Evolutionary conservation across 495 filamentous ascomycete species (phyloP).

Genomic region (Talaromyces nanjingensis): DNA sequence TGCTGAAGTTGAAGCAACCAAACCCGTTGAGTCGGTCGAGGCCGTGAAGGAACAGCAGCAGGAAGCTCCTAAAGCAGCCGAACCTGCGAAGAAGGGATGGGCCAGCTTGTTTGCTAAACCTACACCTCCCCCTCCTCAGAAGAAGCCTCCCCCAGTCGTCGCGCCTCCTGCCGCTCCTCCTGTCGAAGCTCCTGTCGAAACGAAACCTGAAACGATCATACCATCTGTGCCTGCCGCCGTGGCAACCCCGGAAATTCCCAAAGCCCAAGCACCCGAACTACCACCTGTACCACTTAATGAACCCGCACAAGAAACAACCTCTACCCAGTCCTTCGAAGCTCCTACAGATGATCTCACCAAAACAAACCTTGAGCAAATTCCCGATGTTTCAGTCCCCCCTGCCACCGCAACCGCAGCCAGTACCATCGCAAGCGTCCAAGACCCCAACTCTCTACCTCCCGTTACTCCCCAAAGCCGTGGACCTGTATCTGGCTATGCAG

Average conservation of each 20-base stretch:
- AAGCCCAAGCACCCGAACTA: slow-evolving; percentile 20
- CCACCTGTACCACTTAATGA: slow-evolving; percentile 17
- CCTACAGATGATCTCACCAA: slow-evolving; percentile 84
- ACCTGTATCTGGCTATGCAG: slow-evolving; percentile 59
- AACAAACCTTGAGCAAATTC: slow-evolving; percentile 82
- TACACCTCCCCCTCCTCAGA: slow-evolving; percentile 31
- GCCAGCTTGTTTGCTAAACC: slow-evolving; percentile 55
- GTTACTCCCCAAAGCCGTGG: slow-evolving; percentile 57
- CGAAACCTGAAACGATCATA: slow-evolving; percentile 25
- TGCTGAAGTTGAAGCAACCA: slow-evolving; percentile 22
- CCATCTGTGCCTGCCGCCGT: slow-evolving; percentile 19
- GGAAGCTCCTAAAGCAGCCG: slow-evolving; percentile 11
- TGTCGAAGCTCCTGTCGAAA: slow-evolving; percentile 14
- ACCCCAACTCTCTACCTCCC: slow-evolving; percentile 46
- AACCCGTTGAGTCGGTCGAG: slow-evolving; percentile 18
- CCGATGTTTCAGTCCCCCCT: slow-evolving; percentile 67
- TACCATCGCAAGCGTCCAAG: slow-evolving; percentile 77
- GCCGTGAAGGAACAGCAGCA: slow-evolving; percentile 22
- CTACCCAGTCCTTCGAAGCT: slow-evolving; percentile 51
- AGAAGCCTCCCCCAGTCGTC: slow-evolving; percentile 23
- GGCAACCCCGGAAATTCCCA: slow-evolving; percentile 15
- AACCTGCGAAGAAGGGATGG: slow-evolving; percentile 54
- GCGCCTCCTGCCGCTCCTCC: slow-evolving; percentile 21
- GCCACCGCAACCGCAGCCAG: slow-evolving; percentile 82
- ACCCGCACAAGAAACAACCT: slow-evolving; percentile 33